Evolutionary conservation across 2,329 filamentous ascomycete species (phyloP).

Genomic region (Apiospora saccharicola): DNA sequence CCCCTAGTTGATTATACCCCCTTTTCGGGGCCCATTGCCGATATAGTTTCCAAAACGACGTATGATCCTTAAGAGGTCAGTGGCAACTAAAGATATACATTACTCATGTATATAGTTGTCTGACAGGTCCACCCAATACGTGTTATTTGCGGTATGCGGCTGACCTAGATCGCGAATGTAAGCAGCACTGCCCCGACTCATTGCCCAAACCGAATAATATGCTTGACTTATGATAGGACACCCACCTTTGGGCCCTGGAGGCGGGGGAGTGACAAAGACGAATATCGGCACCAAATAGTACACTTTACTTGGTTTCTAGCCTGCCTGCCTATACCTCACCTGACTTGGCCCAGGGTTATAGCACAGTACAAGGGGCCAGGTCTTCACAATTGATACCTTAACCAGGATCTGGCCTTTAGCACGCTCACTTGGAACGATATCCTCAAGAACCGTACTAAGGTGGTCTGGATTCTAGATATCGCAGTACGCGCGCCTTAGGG

Average conservation of each 20-base stretch:
- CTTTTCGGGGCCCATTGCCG: neutral
- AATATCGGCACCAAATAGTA: neutral
- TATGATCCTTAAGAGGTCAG: neutral
- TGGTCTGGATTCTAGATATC: neutral
- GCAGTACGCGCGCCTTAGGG: neutral
- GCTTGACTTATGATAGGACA: too few relatives aligned
- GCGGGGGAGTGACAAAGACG: neutral
- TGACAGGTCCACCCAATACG: neutral
- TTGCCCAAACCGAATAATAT: neutral
- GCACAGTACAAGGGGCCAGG: neutral
- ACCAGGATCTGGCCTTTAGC: too few relatives aligned
- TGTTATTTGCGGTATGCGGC: neutral
- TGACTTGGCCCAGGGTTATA: neutral
- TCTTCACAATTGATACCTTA: neutral
- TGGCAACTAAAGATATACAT: neutral
- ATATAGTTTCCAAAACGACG: too few relatives aligned
- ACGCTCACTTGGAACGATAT: neutral
- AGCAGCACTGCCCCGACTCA: neutral
- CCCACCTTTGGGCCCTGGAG: neutral
- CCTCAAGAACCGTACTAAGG: neutral
- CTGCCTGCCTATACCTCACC: neutral
- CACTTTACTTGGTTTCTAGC: neutral
- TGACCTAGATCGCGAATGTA: neutral
- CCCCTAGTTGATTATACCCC: neutral
- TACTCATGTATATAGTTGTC: neutral